Conservation (phyloP, 306 rosid species). For the Cucurbita pepo region DNA sequence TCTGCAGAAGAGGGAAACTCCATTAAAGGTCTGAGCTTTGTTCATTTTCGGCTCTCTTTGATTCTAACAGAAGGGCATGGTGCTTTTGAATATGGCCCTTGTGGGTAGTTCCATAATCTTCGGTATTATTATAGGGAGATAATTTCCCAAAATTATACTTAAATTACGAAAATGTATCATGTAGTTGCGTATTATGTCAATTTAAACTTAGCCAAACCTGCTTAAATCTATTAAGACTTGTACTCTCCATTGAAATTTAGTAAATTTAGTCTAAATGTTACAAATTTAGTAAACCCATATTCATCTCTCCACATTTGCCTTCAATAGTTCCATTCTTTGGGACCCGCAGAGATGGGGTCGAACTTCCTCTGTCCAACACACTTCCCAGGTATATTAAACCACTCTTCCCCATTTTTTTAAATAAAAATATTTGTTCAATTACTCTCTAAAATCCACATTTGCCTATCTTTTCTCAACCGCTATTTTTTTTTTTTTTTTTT, state of each 20-base stretch:
- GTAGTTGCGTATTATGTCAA: neutral
- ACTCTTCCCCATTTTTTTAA: neutral
- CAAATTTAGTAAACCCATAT: slow-evolving; percentile 20
- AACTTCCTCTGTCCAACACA: slow-evolving; percentile 65
- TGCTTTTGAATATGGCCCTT: neutral
- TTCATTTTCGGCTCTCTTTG: neutral
- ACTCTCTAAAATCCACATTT: too few relatives aligned
- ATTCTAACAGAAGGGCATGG: neutral
- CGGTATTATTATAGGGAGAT: neutral
- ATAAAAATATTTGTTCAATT: too few relatives aligned
- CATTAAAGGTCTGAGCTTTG: neutral
- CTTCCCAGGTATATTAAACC: slow-evolving; percentile 42
- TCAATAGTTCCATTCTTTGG: slow-evolving; percentile 90
- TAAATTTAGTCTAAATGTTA: too few relatives aligned
- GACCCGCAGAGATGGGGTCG: slow-evolving; percentile 99
- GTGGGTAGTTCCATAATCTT: neutral
- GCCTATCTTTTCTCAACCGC: too few relatives aligned
- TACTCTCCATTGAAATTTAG: too few relatives aligned
- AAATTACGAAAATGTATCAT: neutral
- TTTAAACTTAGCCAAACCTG: neutral
- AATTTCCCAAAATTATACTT: neutral
- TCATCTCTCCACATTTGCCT: slow-evolving; percentile 79
- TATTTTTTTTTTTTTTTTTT: too few relatives aligned
- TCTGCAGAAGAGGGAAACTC: neutral
- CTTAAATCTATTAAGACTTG: too few relatives aligned